Evolutionary conservation across 805 yeast species (phyloP), one percentile per base, ranked within the genome.

Genomic region (Schizosaccharomyces cryophilus): DNA sequence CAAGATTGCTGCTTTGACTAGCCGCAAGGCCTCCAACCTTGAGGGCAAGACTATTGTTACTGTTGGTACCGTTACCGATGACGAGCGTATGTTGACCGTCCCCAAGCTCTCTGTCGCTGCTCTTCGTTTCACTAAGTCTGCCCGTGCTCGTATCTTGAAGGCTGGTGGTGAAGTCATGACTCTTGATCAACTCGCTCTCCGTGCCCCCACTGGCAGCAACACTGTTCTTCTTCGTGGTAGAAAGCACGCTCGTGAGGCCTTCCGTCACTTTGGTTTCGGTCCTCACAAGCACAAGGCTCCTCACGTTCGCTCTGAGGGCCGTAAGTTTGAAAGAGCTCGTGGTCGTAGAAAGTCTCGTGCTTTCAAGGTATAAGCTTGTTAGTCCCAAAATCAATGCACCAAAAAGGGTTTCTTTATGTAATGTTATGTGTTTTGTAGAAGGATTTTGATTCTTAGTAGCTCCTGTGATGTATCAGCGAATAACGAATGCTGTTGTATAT

Each of bases 201-300:
- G 95, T 79, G 90, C 97, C 76, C 99, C 99, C 78, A 88, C 89
- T 78, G 99, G 99, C 79, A 84, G 87, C 78, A 93, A 93, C 95
- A 93, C 98, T 70, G 79, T 93, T 77, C 79, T 90, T 73, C 80
- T 93, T 76, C 87, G 97, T 82, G 99, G 99, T 77, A 95, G 97
- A 80, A 88, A 96, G 86, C 82, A 80, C 80, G 74, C 95, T 78
- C 87, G 99, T 83, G 96, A 93, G 82, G 96, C 97, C 73, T 97
- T 87, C 73, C 87, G 96, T 82, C 97, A 93, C 85, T 93, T 93
- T 76, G 99, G 99, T 78, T 75, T 90, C 78, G 99, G 99, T 81
- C 99, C 99, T 74, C 98, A 93, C 94, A 87, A 87, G 84, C 79
- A 82, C 80, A 93, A 93, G 87, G 97, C 97, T 74, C 99, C 99